Conservation (phyloP, 176 grass and related monocot genomes). For the Metroxylon sagu region DNA sequence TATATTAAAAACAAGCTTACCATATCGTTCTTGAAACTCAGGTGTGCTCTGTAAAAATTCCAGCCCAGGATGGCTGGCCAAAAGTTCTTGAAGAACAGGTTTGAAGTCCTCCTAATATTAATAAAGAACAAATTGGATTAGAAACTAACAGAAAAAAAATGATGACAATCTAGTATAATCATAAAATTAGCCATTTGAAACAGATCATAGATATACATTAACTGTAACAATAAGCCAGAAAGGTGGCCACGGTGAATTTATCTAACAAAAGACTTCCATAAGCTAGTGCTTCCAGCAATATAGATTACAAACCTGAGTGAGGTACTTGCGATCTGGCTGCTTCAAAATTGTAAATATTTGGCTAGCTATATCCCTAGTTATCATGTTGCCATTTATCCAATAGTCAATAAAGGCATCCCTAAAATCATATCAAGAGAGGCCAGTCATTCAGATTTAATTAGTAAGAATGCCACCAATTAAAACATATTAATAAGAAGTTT, state of each 20-base stretch:
- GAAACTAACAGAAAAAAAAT: slow-evolving; percentile 2
- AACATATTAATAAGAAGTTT: not conserved
- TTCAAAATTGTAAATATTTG: slow-evolving; percentile 84
- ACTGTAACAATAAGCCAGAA: too few species aligned
- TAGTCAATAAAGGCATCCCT: slow-evolving; percentile 81
- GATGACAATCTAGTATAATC: too few species aligned
- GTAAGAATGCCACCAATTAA: not conserved
- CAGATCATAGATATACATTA: too few species aligned
- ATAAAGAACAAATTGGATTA: slow-evolving; percentile 14
- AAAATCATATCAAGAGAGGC: slow-evolving; percentile 11
- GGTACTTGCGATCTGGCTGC: slow-evolving; percentile 46
- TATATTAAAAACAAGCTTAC: slow-evolving; percentile 22
- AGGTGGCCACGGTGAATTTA: not conserved
- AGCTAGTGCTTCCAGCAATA: not conserved
- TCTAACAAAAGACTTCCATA: not conserved
- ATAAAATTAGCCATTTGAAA: too few species aligned
- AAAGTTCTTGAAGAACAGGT: slow-evolving; percentile 78
- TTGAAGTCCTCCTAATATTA: slow-evolving; percentile 76
- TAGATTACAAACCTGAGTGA: slow-evolving; percentile 52
- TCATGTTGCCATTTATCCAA: slow-evolving; percentile 90
- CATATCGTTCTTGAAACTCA: slow-evolving; percentile 98
- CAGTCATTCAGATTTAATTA: slow-evolving; percentile 1
- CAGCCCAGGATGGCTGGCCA: slow-evolving; percentile 82
- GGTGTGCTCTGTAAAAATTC: slow-evolving; percentile 92
- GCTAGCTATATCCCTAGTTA: slow-evolving; percentile 63